Base-by-base conservation (phyloP, 495 filamentous ascomycete genomes). In the Aspergillus diversus region DNA sequence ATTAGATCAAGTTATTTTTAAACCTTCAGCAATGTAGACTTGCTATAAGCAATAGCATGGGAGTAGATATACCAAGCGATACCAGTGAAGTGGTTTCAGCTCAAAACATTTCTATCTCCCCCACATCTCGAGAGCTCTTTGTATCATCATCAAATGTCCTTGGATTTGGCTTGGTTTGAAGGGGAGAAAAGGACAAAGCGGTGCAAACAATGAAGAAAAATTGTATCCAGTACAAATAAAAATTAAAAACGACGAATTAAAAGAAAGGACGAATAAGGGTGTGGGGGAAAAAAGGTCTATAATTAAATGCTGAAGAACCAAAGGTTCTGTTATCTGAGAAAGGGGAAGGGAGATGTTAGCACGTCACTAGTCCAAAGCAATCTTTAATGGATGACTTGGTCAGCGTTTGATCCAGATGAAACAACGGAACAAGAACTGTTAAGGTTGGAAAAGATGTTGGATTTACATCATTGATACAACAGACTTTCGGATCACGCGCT, bases 1-100 rank as follows among this genome's bases (percentile, higher is more conserved):
- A 84, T 84, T 84, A 84, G 81, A 84, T 84, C 81, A 84, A 84
- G 81, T 82, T 71, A 78, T 78, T 80, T 77, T 64, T 57, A 63
- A 59, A 66, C 78, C 78, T 59, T 80, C 81, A 83, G 60, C 67
- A 71, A 78, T 65, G 66, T 63, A 48, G 53, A 55, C 13, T 27
- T 61, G 55, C 61, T 49, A 42, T 53, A 39, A 49, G 42, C 15
- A 35, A 17, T 43, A 58, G 46, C 31, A 48, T 43, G 53, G 21
- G 33, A 59, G 55, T 55, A 48, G 33, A 53, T 63, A 69, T 46
- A 31, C 31, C 53, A 57, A 13, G 73, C 76, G 78, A 81, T 81
- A 80, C 81, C 75, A 70, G 67, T 50, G 42, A 7, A 16, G 55
- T 47, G 71, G 69, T 71, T 59, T 75, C 63, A 49, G 59, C 63